phyloP scores from a whole-genome alignment of 306 rosid species.

The Ziziphus jujuba region DNA sequence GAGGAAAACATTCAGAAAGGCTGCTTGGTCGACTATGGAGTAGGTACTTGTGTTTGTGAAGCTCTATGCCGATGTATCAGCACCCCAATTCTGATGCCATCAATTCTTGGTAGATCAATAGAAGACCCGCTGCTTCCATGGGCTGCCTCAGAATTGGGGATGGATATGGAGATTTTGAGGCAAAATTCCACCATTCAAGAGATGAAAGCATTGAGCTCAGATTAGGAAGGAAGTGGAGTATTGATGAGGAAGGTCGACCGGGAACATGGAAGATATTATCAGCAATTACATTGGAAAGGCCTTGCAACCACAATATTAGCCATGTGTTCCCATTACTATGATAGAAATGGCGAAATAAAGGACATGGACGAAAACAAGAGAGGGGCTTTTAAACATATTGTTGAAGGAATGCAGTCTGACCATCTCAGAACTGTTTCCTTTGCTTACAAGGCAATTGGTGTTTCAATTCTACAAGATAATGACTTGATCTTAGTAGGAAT shows the following conservation, averaged over 20 bases:
- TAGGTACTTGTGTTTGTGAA: not conserved
- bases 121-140: too few relatives aligned
- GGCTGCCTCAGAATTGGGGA: too few relatives aligned
- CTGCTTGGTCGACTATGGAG: too few relatives aligned
- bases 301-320: conserved; percentile 21
- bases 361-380: conserved; percentile 3
- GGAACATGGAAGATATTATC: not conserved
- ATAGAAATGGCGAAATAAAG: not conserved
- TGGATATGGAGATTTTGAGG: too few relatives aligned
- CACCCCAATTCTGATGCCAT: too few relatives aligned
- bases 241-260: not conserved
- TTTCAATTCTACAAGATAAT: not conserved
- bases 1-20: too few relatives aligned
- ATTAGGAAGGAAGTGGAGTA: conserved; percentile 20
- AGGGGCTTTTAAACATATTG: not conserved
- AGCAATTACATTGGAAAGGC: conserved; percentile 13
- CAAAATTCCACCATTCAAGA: too few relatives aligned
- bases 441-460: conserved; percentile 8
- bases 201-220: too few relatives aligned
- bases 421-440: conserved; percentile 15
- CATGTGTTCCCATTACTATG: conserved; percentile 2
- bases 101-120: too few relatives aligned
- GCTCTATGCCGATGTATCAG: conserved; percentile 9
- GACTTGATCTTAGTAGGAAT: conserved; percentile 9
- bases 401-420: not conserved